These are phyloP conservation scores for Lactarius quietus DNA, from an alignment of 768 basidiomycete species.

Conservation along the genomic window DNA sequence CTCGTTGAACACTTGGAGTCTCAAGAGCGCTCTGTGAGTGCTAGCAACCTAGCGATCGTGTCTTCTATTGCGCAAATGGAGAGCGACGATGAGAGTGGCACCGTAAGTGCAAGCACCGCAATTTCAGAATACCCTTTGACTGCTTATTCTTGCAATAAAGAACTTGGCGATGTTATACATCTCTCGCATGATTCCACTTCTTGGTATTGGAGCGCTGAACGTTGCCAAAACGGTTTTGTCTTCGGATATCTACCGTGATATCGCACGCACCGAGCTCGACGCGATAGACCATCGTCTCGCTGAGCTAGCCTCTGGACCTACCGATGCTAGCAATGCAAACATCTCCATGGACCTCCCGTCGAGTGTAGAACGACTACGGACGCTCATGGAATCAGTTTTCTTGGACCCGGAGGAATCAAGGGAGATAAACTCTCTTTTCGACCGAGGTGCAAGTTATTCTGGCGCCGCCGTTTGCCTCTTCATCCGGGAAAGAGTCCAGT, in stretches of 20 bases:
- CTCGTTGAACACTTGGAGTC: slow-evolving; percentile 1
- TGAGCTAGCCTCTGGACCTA: slow-evolving; percentile 10
- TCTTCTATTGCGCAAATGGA: slow-evolving; percentile 9
- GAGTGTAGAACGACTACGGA: not conserved
- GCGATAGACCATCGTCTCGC: slow-evolving; percentile 14
- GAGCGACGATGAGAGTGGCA: slow-evolving; percentile 14
- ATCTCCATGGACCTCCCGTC: not conserved
- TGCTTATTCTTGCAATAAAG: slow-evolving; percentile 23
- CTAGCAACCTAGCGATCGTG: slow-evolving; percentile 19
- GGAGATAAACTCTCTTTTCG: not conserved
- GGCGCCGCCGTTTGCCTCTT: not conserved
- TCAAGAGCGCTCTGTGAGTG: slow-evolving; percentile 6
- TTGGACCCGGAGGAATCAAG: slow-evolving; percentile 10
- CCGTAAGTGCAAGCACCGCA: slow-evolving; percentile 16
- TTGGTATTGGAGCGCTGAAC: slow-evolving; percentile 31
- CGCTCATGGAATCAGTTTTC: slow-evolving; percentile 13
- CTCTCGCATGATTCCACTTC: slow-evolving; percentile 30
- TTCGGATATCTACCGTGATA: slow-evolving; percentile 4
- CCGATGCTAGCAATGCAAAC: not conserved
- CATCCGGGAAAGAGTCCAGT: slow-evolving; percentile 13
- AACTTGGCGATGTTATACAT: slow-evolving; percentile 33
- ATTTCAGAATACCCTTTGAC: not conserved
- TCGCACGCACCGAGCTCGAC: slow-evolving; percentile 11
- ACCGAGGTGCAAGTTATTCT: not conserved
- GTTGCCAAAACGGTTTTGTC: slow-evolving; percentile 24